These are phyloP conservation scores for Jackrogersella multiformis DNA, from an alignment of 495 filamentous ascomycete genomes.

Conservation along the genomic window DNA sequence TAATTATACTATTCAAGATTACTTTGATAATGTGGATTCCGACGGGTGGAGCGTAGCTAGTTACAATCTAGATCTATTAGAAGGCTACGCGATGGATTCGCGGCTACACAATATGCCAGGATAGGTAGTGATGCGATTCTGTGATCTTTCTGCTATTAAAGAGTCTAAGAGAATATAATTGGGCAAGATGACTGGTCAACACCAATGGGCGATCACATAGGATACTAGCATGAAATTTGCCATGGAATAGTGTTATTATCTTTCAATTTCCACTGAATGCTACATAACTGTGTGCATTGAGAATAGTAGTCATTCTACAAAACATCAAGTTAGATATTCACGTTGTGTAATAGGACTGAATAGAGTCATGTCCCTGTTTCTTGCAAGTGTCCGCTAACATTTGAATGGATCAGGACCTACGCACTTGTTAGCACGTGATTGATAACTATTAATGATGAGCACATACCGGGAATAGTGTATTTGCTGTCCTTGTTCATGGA, in stretches of 20 bases:
- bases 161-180: no score
- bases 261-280: neutral
- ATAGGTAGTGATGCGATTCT: no score
- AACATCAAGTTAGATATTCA: neutral
- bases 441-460: neutral
- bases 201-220: no score
- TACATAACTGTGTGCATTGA: slow-evolving; percentile 25
- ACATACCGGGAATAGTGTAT: slow-evolving; percentile 50
- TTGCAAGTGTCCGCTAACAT: slow-evolving; percentile 50
- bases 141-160: no score
- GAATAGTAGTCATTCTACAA: slow-evolving; percentile 41
- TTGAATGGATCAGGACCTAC: slow-evolving; percentile 45
- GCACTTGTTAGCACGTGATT: neutral
- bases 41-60: neutral
- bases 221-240: no score
- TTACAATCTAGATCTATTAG: neutral
- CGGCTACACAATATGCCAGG: no score
- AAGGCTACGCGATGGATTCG: no score
- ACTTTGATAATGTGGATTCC: slow-evolving; percentile 1
- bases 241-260: neutral
- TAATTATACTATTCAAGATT: neutral
- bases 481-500: slow-evolving; percentile 44
- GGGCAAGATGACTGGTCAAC: no score
- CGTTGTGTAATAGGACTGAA: neutral
- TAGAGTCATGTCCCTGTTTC: slow-evolving; percentile 33